phyloP scores from a whole-genome alignment of 768 basidiomycete species.

The Hirschioporus abietinus region DNA sequence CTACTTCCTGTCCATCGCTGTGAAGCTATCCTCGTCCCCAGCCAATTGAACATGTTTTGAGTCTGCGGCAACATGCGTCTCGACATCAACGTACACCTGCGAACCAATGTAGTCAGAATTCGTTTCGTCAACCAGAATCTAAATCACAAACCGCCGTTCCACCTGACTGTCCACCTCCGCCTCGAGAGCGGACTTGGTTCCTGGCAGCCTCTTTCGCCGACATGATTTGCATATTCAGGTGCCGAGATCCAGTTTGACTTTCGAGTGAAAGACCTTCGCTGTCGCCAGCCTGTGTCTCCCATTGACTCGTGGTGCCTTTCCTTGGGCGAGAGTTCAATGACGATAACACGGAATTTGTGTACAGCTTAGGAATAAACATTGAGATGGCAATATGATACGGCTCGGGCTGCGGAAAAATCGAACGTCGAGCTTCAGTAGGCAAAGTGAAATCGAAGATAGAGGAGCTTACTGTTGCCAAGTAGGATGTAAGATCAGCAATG shows the following conservation, averaged over 20 bases:
- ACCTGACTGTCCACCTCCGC: neutral
- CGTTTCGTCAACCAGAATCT: neutral
- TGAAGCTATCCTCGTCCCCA: neutral
- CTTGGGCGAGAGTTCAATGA: conserved; percentile 25
- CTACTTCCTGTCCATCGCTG: neutral
- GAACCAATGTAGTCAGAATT: neutral
- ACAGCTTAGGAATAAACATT: conserved; percentile 25
- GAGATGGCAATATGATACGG: neutral
- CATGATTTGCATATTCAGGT: neutral
- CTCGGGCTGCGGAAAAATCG: neutral
- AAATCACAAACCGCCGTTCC: neutral
- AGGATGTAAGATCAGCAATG: neutral
- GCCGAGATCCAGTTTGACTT: neutral
- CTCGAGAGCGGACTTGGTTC: neutral
- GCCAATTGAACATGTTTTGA: neutral
- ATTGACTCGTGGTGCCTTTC: neutral
- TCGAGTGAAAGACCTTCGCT: neutral
- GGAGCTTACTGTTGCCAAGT: neutral
- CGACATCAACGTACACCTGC: neutral
- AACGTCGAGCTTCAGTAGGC: neutral
- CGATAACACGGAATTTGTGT: conserved; percentile 31
- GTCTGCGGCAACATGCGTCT: neutral
- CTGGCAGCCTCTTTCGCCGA: neutral
- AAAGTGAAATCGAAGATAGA: neutral
- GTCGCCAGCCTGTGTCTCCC: neutral